Evolutionary conservation across 352 stramenopile species (phyloP).

Genomic region (Phytophthora quininea): DNA sequence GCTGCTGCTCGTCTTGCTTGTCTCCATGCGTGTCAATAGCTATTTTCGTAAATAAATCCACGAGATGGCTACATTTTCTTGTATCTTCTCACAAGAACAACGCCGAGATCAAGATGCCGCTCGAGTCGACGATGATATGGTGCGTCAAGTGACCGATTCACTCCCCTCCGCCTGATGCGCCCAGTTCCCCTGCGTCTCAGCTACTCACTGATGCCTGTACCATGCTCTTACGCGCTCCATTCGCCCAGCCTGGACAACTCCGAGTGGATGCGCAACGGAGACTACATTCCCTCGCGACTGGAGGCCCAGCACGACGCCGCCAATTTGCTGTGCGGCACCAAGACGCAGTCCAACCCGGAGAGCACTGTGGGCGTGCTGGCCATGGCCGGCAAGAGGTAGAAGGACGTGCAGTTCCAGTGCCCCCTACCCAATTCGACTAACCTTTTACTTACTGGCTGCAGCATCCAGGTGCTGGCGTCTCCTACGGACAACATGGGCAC

Average conservation of each 20-base stretch:
- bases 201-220: neutral
- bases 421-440: too few relatives aligned
- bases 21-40: constrained; percentile 26
- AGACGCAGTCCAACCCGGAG: constrained; percentile 98
- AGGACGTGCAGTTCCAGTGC: too few relatives aligned
- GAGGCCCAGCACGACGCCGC: constrained; percentile 98
- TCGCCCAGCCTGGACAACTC: constrained; percentile 93
- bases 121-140: constrained; percentile 91
- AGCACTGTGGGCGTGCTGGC: constrained; percentile 97
- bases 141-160: constrained; percentile 28
- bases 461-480: constrained; percentile 94
- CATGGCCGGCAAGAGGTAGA: constrained; percentile 91
- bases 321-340: constrained; percentile 97
- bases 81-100: too few relatives aligned
- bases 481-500: constrained; percentile 98
- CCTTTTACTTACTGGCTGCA: constrained; percentile 13
- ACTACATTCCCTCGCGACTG: constrained; percentile 98
- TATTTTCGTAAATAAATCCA: neutral
- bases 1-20: constrained; percentile 4
- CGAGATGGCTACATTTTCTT: too few relatives aligned
- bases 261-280: constrained; percentile 99
- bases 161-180: neutral
- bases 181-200: constrained; percentile 1
- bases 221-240: constrained; percentile 2
- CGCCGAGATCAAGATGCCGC: constrained; percentile 56